Base-by-base conservation (phyloP, 129 eudicot species). In the Artemisia argyi region DNA sequence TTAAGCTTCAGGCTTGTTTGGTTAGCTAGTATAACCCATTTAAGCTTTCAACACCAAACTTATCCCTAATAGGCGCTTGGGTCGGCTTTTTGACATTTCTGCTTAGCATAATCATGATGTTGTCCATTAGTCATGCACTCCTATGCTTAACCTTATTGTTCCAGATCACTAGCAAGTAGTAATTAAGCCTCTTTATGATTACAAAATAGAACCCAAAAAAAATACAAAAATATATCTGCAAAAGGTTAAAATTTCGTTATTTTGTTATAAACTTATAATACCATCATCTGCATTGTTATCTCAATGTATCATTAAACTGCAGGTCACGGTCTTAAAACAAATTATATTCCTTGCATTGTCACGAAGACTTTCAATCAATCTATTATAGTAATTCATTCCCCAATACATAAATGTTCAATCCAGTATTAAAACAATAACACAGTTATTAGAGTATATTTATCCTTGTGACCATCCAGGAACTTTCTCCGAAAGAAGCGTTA, bases 391-490 rank as follows among this genome's bases (percentile, higher is more conserved):
- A 57, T 49, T 3, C 55, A 48, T 15, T 74, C 22, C 59, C 32
- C 52, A 58, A 61, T 55, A 53, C 24, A 55, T 78, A 26, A 26
- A 26, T 26, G 30, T 26, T 26, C 30, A 26, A 26, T 26, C 30
- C 30, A 26, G 30, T 26, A 26, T 26, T 26, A 3, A 26, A 26
- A 26, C 30, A 26, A 26, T 26, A 26, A 70, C 56, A 49, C 76
- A 28, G 24, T 42, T 75, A 62, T 68, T 73, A 69, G 8, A 74
- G 73, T 58, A 50, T 20, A 76, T 58, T 71, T 62, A 81, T 66
- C 61, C 66, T 65, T 81, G 74, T 73, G 75, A 79, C 94, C 91
- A 83, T 60, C 66, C 85, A 19, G 94, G 96, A 74, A 72, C 61
- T 28, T 69, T 67, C 28, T 79, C 86, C 0, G 83, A 73, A 68